Evolutionary conservation across 2,329 filamentous ascomycete genomes (phyloP), one percentile per base, ranked within the genome.

Genomic region (Alternaria hordeiaustralica): DNA sequence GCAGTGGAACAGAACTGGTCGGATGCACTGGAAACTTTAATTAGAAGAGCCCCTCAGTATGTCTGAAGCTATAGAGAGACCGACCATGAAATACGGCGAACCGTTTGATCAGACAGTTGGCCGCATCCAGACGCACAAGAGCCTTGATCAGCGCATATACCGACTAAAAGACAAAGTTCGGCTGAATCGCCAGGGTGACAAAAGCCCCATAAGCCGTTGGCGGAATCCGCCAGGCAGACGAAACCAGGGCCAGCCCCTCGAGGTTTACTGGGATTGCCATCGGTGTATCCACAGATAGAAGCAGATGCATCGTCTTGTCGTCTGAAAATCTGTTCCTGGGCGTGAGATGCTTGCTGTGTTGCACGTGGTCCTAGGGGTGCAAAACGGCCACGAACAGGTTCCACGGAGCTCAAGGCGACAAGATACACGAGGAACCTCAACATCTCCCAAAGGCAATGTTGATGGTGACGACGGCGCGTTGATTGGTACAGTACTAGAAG

Each of bases 131-230:
- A 18, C 25, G 54, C 62, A 51, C 68, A 70, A 33, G 60, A 61
- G 55, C 65, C 46, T n/a, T 44, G 60, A 20, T 71, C 68, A 26
- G 67, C 28, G 21, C 68, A 71, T 41, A 64, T 49, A 21, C 66
- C 66, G 13, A 59, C 66, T 36, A 71, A 47, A 18, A 63, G 59
- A 50, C 61, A 71, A 33, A 68, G 63, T 33, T 25, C 20, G n/a
- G 60, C 64, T 36, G 60, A 59, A 20, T 69, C 66, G 25, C 46
- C 63, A 36, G 62, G 61, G 51, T 60, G 60, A 57, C 68, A 70
- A 28, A 69, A 70, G 11, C 64, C 66, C 68, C 68, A 70, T 46
- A 70, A 55, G 26, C 68, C 64, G 46, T 62, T 64, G 45, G 61
- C 56, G 28, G 66, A 65, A 43, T 70, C 66, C 41, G 67, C 50